Evolutionary conservation across 257 asterid genomes (phyloP), one percentile per base, ranked within the genome.

Genomic region (Nicotiana otophora): DNA sequence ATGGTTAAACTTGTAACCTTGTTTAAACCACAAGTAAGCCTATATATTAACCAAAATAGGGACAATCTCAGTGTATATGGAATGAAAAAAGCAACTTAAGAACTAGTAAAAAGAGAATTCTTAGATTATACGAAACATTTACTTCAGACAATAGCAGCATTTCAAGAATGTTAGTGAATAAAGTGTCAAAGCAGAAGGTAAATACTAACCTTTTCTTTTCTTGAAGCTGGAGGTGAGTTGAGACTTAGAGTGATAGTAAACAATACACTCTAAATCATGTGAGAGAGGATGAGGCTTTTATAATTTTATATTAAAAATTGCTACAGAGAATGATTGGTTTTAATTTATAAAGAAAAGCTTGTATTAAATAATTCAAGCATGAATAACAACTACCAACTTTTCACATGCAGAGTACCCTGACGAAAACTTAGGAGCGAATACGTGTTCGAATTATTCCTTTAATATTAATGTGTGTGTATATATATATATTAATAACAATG

Each of bases 211-310:
- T 64, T 57, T 69, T 63, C n/a, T 58, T 76, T 67, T 67, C 54
- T 85, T 77, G 83, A 28, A 55, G 63, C 53, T 23, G 63, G 81
- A 60, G 3, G 0, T 9, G 74, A 65, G 55, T 51, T 83, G 66
- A 81, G 65, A 17, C 78, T 28, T 82, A 67, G 4, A 46, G 72
- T 68, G 78, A 28, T 42, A 46, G 79, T 12, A 72, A 72, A 20
- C 39, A 7, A 72, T 28, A 63, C 82, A 57, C 77, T 69, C 23
- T 36, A 60, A 34, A 72, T 4, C 78, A 46, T 46, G 74, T 77
- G 57, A 81, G 64, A 68, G 78, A 39, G 30, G 64, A 62, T 86
- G 81, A 86, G 58, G 74, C 81, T 48, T 69, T 68, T 20, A 68
- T 15, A 85, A 46, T 77, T 75, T 63, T 69, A 74, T 80, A 48